phyloP scores from a whole-genome alignment of 2,329 filamentous ascomycete species.

The Fusarium abutilonis region DNA sequence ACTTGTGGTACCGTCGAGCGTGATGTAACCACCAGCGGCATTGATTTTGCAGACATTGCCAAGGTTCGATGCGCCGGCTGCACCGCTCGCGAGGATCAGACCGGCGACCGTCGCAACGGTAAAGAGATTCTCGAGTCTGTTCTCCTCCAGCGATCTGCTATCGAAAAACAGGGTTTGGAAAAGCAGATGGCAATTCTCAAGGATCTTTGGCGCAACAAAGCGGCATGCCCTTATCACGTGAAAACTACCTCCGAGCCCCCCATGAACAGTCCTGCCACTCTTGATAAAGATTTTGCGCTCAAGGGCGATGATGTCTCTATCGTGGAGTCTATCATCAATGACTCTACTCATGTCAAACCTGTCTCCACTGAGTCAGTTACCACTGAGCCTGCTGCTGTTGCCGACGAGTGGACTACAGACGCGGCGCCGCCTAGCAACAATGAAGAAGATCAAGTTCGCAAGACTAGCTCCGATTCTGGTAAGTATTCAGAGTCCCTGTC shows the following conservation, averaged over 20 bases:
- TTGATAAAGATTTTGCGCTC: too few species aligned
- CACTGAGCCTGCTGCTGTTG: background rate
- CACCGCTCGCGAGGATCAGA: constrained; percentile 26
- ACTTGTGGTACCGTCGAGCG: constrained; percentile 35
- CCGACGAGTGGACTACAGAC: background rate
- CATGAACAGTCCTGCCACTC: background rate
- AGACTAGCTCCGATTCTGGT: background rate
- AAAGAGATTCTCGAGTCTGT: constrained; percentile 30
- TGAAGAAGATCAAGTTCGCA: background rate
- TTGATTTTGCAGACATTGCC: constrained; percentile 16
- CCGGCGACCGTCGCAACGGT: constrained; percentile 16
- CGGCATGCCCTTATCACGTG: constrained; percentile 21
- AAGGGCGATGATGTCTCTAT: background rate
- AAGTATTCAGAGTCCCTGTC: background rate
- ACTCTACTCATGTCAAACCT: background rate
- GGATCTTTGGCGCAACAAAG: constrained; percentile 18
- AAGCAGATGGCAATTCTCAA: constrained; percentile 1
- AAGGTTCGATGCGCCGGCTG: constrained; percentile 34
- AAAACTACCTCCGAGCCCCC: background rate
- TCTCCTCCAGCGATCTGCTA: constrained; percentile 15
- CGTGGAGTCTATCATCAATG: background rate
- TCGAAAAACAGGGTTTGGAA: background rate
- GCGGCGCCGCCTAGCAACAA: background rate
- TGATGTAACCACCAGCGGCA: background rate
- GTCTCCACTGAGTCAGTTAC: background rate